Evolutionary conservation across 2,329 filamentous ascomycete species (phyloP).

Genomic region (Tolypocladium capitatum): DNA sequence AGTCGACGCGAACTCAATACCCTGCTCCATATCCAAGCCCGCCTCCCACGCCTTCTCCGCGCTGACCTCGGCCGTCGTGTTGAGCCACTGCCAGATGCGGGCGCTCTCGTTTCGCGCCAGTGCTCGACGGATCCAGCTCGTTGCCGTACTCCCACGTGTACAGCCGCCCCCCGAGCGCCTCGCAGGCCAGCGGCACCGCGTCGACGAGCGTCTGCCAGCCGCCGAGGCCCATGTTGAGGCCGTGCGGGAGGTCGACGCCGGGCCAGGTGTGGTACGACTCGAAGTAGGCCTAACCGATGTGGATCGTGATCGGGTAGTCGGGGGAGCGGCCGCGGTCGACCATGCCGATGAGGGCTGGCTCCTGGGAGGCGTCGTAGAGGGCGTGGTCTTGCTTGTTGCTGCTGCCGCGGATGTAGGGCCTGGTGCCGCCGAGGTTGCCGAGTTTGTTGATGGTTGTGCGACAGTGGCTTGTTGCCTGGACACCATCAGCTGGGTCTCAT

Average conservation of each 20-base stretch:
- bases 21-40: constrained; percentile 34
- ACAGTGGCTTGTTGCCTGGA: constrained; percentile 40
- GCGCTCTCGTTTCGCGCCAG: constrained; percentile 36
- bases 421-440: constrained; percentile 34
- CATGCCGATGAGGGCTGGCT: constrained; percentile 37
- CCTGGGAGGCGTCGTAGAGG: constrained; percentile 41
- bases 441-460: constrained; percentile 45
- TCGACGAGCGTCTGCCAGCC: constrained; percentile 38
- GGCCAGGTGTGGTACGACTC: constrained; percentile 48
- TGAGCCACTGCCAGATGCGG: constrained; percentile 45
- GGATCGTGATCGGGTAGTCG: constrained; percentile 48
- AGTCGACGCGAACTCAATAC: constrained; percentile 40
- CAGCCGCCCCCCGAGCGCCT: constrained; percentile 38
- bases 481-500: not conserved
- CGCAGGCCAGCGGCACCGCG: constrained; percentile 43
- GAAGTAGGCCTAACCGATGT: constrained; percentile 48
- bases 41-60: constrained; percentile 35
- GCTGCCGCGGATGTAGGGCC: constrained; percentile 48
- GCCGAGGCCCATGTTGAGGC: constrained; percentile 46
- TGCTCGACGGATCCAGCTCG: constrained; percentile 37
- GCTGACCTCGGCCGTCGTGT: constrained; percentile 37
- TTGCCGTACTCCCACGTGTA: constrained; percentile 46
- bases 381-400: constrained; percentile 57
- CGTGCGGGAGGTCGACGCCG: constrained; percentile 42
- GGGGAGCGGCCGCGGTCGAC: constrained; percentile 32